Base-by-base conservation (phyloP, 192 early-diverging fungal species). In the Backusella westeae region DNA sequence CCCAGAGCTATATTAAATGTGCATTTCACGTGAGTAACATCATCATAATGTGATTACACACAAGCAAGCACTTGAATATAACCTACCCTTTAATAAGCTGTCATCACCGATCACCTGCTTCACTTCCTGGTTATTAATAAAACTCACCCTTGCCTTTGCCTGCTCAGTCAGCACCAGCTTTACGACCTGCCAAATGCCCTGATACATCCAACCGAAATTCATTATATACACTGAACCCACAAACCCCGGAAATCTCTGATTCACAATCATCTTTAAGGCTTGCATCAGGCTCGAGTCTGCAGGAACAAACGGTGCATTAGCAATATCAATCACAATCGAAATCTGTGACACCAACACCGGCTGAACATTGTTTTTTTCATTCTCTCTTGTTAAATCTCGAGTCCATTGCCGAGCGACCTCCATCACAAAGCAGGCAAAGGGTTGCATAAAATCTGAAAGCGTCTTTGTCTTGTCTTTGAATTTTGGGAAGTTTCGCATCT, bases 151-250 rank as follows among this genome's bases (percentile, higher is more conserved):
- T 17, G 67, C 73, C 36, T 79, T 77, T 35, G 85, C 81, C 26
- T 86, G 75, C 26, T 81, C 74, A 3, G 71, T 74, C 29, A 86
- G 56, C 4, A 86, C 63, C 42, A 79, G 34, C 59, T 86, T 86
- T 9, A 76, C 46, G 71, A 86, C 75, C 69, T 82, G 83, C 85
- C 85, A 86, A 21, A 86, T 67, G 2, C 83, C 80, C 44, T 82
- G 81, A 35, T 84, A 86, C 82, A 84, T 86, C 83, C 83, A 84
- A 1, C 85, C 85, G 68, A 84, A 86, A 35, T 86, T 86, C 19
- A 86, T 52, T 19, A 86, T 53, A 63, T 69, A 75, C 26, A 84
- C 80, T 70, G 72, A 42, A 12, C 74, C 77, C 23, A 71, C 59
- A 17, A 72, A 69, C 4, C 74, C 74, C n/a, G 82, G 82, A 36